phyloP scores from a whole-genome alignment of 2,329 filamentous ascomycete genomes.

The Colletotrichum cordylinicola region DNA sequence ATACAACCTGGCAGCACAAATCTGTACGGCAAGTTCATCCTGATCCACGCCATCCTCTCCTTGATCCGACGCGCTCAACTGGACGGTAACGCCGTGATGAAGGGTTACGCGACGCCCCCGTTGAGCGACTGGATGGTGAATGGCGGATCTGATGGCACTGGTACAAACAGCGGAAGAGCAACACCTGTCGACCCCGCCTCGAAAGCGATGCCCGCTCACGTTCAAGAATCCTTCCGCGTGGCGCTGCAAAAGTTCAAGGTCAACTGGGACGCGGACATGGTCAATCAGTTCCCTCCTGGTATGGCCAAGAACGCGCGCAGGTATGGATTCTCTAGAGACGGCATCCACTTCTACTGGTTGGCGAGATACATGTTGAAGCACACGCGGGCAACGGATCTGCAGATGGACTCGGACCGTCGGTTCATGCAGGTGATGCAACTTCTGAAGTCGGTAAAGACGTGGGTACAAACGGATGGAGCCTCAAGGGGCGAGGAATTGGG shows the following conservation, averaged over 20 bases:
- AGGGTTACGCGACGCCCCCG: slow-evolving; percentile 59
- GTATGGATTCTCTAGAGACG: slow-evolving; percentile 74
- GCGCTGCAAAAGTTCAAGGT: slow-evolving; percentile 76
- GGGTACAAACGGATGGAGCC: slow-evolving; percentile 68
- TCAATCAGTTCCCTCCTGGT: slow-evolving; percentile 66
- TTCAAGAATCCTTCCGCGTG: slow-evolving; percentile 53
- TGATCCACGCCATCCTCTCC: slow-evolving; percentile 72
- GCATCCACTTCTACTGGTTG: slow-evolving; percentile 76
- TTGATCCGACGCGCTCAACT: slow-evolving; percentile 57
- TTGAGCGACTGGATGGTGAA: slow-evolving; percentile 63
- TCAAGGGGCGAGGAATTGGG: slow-evolving; percentile 71
- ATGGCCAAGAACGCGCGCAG: slow-evolving; percentile 57
- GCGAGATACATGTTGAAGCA: slow-evolving; percentile 70
- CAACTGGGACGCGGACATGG: slow-evolving; percentile 74
- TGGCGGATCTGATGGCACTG: slow-evolving; percentile 40
- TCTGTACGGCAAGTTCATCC: slow-evolving; percentile 74
- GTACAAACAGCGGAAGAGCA: slow-evolving; percentile 45
- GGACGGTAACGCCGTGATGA: slow-evolving; percentile 42
- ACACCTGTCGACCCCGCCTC: slow-evolving; percentile 48
- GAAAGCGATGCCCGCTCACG: slow-evolving; percentile 47
- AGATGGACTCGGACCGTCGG: slow-evolving; percentile 62
- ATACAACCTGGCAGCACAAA: slow-evolving; percentile 73
- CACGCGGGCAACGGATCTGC: slow-evolving; percentile 57
- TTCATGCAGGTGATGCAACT: slow-evolving; percentile 66
- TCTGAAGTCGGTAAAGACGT: slow-evolving; percentile 64